These are phyloP conservation scores for Saccharomyces hybrid DNA, from an alignment of 1,139 yeast genomes.

Conservation along the genomic window DNA sequence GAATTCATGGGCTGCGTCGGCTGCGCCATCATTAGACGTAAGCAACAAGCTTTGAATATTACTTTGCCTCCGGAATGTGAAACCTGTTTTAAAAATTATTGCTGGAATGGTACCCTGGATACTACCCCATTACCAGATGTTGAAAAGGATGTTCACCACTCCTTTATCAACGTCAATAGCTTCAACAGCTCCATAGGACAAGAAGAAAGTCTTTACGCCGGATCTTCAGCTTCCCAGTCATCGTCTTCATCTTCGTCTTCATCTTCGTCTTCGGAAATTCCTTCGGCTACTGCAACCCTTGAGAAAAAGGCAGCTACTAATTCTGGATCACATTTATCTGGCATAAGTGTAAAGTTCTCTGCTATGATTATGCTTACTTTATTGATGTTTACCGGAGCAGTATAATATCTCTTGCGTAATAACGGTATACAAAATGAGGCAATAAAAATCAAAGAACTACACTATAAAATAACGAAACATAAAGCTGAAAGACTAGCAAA, in stretches of 20 bases:
- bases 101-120: constrained; percentile 59
- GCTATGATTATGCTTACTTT: background rate
- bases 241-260: background rate
- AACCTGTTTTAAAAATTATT: constrained; percentile 59
- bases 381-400: background rate
- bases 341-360: background rate
- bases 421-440: background rate
- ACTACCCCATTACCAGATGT: constrained; percentile 9
- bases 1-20: constrained; percentile 76
- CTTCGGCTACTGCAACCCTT: background rate
- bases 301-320: background rate
- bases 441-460: background rate
- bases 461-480: background rate
- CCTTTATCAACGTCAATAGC: constrained; percentile 12
- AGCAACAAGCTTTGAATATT: constrained; percentile 59
- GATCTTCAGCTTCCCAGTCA: constrained; percentile 4
- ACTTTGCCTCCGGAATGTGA: constrained; percentile 63
- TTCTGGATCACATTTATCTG: background rate
- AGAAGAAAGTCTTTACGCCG: background rate
- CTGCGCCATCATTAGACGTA: constrained; percentile 79
- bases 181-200: background rate
- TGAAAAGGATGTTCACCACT: constrained; percentile 14
- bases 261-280: background rate
- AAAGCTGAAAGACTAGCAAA: background rate
- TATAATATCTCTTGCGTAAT: background rate